A percentile compares a stretch with the other conserved stretches of the same genome.
These are phyloP conservation scores for Isoetes taiwanensis DNA, from an alignment of 75 land plant genomes.

Conservation along the genomic window DNA sequence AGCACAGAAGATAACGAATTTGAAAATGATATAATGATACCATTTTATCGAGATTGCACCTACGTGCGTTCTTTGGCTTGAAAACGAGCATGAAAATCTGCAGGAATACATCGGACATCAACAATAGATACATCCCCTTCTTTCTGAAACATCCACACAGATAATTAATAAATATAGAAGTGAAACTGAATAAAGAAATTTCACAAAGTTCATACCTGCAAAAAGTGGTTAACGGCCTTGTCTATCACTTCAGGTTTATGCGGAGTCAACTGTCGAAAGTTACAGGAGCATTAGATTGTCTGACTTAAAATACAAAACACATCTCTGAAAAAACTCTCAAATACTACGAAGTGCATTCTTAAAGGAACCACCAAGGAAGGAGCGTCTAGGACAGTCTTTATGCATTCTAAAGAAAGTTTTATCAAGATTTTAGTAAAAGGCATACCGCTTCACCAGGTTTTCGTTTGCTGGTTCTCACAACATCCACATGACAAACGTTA, in stretches of 20 bases:
- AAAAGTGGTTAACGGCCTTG: conserved; percentile 84
- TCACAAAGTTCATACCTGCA: conserved; percentile 43
- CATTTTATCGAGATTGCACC: conserved; percentile 20
- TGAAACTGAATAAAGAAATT: neutral
- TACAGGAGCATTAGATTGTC: neutral
- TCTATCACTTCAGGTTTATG: conserved; percentile 72
- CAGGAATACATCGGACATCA: conserved; percentile 67
- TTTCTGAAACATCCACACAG: conserved; percentile 31
- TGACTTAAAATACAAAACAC: neutral
- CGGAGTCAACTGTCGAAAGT: conserved; percentile 64
- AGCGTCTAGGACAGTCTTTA: too few species aligned
- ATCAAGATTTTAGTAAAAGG: too few species aligned
- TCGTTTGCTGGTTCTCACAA: conserved; percentile 75
- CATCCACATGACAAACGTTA: conserved; percentile 89
- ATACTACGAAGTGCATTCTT: too few species aligned
- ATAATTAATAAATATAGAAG: neutral
- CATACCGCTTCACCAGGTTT: conserved; percentile 92
- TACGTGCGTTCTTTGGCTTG: conserved; percentile 90
- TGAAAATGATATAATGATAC: too few species aligned
- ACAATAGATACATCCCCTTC: conserved; percentile 54
- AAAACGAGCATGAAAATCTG: conserved; percentile 78
- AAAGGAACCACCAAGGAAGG: too few species aligned
- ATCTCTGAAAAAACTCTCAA: too few species aligned
- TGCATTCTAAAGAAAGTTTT: too few species aligned
- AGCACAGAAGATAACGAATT: too few species aligned